These are phyloP conservation scores for Tetratostichococcus sp. DNA, from an alignment of 139 green algal genomes.

Conservation along the genomic window DNA sequence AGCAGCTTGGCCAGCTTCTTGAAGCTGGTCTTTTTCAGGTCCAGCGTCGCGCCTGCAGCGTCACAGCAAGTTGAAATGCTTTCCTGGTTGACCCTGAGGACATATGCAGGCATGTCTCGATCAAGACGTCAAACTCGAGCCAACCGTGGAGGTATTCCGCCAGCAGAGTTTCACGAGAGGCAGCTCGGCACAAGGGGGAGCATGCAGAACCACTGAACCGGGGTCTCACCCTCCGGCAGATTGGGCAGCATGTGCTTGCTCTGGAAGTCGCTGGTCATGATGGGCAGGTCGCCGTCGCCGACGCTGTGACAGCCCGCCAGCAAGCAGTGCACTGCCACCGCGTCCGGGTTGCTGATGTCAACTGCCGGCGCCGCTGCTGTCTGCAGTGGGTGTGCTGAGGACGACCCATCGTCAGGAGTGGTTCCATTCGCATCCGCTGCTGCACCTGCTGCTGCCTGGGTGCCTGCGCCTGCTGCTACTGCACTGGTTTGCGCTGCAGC, in stretches of 20 bases:
- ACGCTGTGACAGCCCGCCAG: conserved; percentile 9
- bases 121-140: no score
- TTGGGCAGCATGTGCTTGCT: conserved; percentile 15
- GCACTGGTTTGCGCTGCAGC: no score
- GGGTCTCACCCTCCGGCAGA: conserved; percentile 16
- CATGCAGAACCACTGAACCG: not conserved
- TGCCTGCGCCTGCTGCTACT: no score
- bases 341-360: conserved; percentile 6
- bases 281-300: conserved; percentile 14
- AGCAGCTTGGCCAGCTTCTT: conserved; percentile 37
- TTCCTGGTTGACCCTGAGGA: no score
- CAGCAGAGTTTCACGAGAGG: no score
- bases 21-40: conserved; percentile 31
- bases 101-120: no score
- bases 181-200: no score
- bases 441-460: no score
- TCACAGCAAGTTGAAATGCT: no score
- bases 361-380: not conserved
- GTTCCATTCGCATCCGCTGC: not conserved
- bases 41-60: conserved; percentile 10
- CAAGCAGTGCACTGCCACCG: conserved; percentile 13
- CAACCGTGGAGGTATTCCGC: no score
- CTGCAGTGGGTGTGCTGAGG: no score
- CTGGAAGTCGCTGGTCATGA: conserved; percentile 22
- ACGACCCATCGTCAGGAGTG: no score